These are phyloP conservation scores for Picea glauca DNA, from an alignment of 75 land plant species.

Conservation along the genomic window DNA sequence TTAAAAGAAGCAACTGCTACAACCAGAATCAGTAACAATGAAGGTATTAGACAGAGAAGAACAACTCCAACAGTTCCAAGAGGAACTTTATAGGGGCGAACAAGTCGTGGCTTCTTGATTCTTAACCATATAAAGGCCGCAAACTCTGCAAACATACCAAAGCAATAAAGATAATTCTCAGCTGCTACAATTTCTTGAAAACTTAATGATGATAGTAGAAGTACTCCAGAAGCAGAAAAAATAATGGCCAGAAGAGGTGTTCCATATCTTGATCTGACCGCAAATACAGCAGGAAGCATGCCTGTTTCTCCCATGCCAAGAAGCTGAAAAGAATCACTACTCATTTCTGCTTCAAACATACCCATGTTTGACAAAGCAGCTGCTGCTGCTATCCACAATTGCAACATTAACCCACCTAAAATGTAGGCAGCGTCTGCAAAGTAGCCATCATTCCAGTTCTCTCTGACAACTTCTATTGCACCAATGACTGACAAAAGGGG, in stretches of 20 bases:
- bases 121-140: too few relatives aligned
- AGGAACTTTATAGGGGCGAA: too few relatives aligned
- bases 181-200: too few relatives aligned
- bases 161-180: too few relatives aligned
- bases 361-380: slow-evolving; percentile 79
- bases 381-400: slow-evolving; percentile 66
- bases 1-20: too few relatives aligned
- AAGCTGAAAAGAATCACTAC: slow-evolving; percentile 76
- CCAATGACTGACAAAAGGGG: slow-evolving; percentile 71
- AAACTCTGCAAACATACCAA: too few relatives aligned
- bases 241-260: slow-evolving; percentile 65
- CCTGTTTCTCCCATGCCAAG: slow-evolving; percentile 72
- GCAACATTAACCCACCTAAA: slow-evolving; percentile 62
- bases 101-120: too few relatives aligned
- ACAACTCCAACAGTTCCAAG: too few relatives aligned
- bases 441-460: slow-evolving; percentile 74
- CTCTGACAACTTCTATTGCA: slow-evolving; percentile 32
- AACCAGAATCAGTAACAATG: too few relatives aligned
- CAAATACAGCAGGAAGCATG: slow-evolving; percentile 53
- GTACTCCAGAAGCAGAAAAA: slow-evolving; percentile 65
- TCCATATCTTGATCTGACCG: slow-evolving; percentile 53
- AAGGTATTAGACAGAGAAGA: too few relatives aligned
- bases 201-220: slow-evolving; percentile 44
- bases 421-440: slow-evolving; percentile 55
- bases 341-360: slow-evolving; percentile 84